Conservation (phyloP, 441 rosid species). For the Manihot esculenta region DNA sequence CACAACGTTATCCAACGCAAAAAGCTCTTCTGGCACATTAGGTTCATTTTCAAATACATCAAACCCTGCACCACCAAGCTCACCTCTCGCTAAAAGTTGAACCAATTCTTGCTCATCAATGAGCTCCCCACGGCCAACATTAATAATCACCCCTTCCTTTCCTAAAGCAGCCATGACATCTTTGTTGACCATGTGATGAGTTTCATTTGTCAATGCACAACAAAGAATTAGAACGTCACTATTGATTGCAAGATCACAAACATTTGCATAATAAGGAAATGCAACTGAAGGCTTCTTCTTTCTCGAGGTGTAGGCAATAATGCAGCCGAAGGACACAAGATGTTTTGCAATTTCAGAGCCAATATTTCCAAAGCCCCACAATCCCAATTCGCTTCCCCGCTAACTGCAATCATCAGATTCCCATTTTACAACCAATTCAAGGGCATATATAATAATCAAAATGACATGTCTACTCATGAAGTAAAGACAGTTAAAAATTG, state of each 20-base stretch:
- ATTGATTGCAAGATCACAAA: conserved; percentile 43
- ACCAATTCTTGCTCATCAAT: conserved; percentile 62
- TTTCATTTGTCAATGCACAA: conserved; percentile 39
- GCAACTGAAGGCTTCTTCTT: conserved; percentile 36
- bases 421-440: not conserved
- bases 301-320: conserved; percentile 53
- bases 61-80: conserved; percentile 63
- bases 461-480: too few relatives aligned
- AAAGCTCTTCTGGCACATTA: conserved; percentile 43
- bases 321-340: conserved; percentile 55
- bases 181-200: conserved; percentile 45
- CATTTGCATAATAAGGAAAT: conserved; percentile 37
- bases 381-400: conserved; percentile 60
- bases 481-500: not conserved
- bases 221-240: conserved; percentile 51
- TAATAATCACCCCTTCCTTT: conserved; percentile 54
- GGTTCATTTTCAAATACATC: conserved; percentile 70
- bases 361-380: conserved; percentile 54
- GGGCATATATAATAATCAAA: not conserved
- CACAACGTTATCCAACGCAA: conserved; percentile 44
- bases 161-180: conserved; percentile 58
- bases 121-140: conserved; percentile 63
- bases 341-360: conserved; percentile 56
- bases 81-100: conserved; percentile 33
- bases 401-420: conserved; percentile 32